These are phyloP conservation scores for Penicillium sp. DNA, from an alignment of 2,329 filamentous ascomycete genomes.

Conservation along the genomic window DNA sequence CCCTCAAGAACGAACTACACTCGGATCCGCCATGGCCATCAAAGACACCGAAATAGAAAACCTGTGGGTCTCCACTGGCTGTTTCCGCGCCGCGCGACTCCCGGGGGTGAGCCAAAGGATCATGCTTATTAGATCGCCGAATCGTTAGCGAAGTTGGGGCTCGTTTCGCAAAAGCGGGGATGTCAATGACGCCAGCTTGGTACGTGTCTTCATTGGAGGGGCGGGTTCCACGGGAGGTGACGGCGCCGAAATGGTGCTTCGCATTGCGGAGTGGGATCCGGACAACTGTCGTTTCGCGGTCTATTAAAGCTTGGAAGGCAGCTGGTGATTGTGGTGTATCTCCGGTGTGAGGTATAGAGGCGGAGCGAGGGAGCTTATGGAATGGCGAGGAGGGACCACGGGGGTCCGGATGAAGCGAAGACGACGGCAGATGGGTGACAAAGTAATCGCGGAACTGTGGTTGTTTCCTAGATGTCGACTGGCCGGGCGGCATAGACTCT, in stretches of 20 bases:
- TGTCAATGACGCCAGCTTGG: conserved; percentile 88
- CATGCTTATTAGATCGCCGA: conserved; percentile 23
- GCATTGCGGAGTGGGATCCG: conserved; percentile 89
- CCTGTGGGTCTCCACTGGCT: conserved; percentile 82
- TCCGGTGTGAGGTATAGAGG: conserved; percentile 73
- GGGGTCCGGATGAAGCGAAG: conserved; percentile 86
- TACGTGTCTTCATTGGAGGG: conserved; percentile 91
- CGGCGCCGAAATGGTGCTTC: conserved; percentile 91
- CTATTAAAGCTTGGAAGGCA: conserved; percentile 58
- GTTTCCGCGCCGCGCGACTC: conserved; percentile 67
- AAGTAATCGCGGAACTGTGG: conserved; percentile 88
- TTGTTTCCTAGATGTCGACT: conserved; percentile 38
- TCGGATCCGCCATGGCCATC: conserved; percentile 91
- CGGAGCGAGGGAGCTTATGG: conserved; percentile 82
- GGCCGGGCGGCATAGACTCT: conserved; percentile 14
- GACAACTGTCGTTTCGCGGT: conserved; percentile 85
- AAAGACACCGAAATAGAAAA: conserved; percentile 97
- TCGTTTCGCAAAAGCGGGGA: conserved; percentile 87
- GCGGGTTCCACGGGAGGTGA: conserved; percentile 73
- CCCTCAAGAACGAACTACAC: conserved; percentile 81
- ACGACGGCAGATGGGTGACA: conserved; percentile 90
- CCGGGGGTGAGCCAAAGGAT: conserved; percentile 42
- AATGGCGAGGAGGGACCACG: conserved; percentile 61
- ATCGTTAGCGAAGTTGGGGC: conserved; percentile 64
- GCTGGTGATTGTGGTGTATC: conserved; percentile 50